Conservation (phyloP, 140 eudicot species). For the Erigeron philadelphicus region DNA sequence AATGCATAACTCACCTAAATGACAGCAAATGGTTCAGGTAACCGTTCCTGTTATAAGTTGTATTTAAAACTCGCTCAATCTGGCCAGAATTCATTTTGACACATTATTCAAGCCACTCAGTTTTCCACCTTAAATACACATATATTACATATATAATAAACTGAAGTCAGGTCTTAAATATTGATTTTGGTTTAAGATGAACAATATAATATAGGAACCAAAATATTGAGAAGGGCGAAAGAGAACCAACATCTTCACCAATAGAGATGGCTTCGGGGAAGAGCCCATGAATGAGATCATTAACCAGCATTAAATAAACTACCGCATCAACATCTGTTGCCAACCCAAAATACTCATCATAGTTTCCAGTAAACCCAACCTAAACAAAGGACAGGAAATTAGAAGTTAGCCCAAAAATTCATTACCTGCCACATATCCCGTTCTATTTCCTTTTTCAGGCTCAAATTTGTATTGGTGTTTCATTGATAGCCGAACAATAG, state of each 20-base stretch:
- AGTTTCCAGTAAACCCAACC: conserved; percentile 94
- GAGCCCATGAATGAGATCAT: conserved; percentile 87
- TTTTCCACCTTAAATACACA: too few species aligned
- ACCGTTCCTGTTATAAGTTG: too few species aligned
- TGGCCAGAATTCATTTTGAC: too few species aligned
- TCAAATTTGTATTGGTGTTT: background rate
- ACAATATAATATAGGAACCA: too few species aligned
- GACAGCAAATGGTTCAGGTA: too few species aligned
- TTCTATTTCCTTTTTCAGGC: background rate
- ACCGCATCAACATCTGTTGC: conserved; percentile 94
- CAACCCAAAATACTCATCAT: conserved; percentile 79
- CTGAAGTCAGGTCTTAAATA: too few species aligned
- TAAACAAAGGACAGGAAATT: conserved; percentile 12
- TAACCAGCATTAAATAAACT: conserved; percentile 88
- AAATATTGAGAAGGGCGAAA: background rate
- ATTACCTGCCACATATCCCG: background rate
- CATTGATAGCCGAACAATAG: background rate
- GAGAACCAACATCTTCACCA: conserved; percentile 87
- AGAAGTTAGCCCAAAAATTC: conserved; percentile 17
- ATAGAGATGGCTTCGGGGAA: conserved; percentile 74
- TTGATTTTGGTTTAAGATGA: too few species aligned
- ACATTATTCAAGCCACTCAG: too few species aligned
- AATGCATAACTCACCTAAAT: too few species aligned
- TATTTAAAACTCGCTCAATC: too few species aligned
- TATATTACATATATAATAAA: too few species aligned